Evolutionary conservation across 2,329 filamentous ascomycete genomes (phyloP).

Genomic region (Aureobasidium mangrovei): DNA sequence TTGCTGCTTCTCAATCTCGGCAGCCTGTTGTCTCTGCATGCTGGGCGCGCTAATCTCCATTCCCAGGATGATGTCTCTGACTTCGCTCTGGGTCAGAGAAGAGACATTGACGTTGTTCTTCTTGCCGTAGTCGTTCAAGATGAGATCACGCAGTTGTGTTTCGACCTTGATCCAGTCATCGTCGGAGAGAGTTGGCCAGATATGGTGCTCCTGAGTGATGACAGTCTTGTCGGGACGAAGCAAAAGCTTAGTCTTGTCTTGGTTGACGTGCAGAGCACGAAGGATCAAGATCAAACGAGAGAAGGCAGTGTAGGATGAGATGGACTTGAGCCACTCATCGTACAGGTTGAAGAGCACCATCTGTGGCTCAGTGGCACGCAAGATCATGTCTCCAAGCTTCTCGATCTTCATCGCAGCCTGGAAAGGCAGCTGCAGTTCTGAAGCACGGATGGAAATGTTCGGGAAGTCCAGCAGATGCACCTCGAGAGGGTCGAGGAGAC

Average conservation of each 20-base stretch:
- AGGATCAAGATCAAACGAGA: conserved; percentile 89
- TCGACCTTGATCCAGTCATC: conserved; percentile 99
- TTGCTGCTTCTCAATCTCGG: conserved; percentile 98
- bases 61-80: conserved; percentile 94
- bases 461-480: conserved; percentile 97
- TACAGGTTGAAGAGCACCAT: conserved; percentile 99
- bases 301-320: conserved; percentile 97
- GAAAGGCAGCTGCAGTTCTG: conserved; percentile 93
- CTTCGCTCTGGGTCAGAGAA: conserved; percentile 91
- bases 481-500: conserved; percentile 90
- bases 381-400: conserved; percentile 97
- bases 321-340: conserved; percentile 97
- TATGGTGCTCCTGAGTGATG: conserved; percentile 97
- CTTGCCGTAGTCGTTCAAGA: conserved; percentile 97
- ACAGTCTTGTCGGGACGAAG: conserved; percentile 94
- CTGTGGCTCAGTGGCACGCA: conserved; percentile 95
- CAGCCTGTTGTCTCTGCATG: conserved; percentile 95
- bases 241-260: conserved; percentile 95
- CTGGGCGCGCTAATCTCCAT: conserved; percentile 99
- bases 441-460: conserved; percentile 96
- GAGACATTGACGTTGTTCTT: conserved; percentile 99
- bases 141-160: conserved; percentile 87
- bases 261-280: conserved; percentile 91
- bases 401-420: conserved; percentile 99
- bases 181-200: conserved; percentile 89